Percentiles rank a stretch among this genome's conserved stretches.
These are phyloP conservation scores for Ulota crispa DNA, from an alignment of 225 moss, liverwort and hornwort genomes.

Conservation along the genomic window DNA sequence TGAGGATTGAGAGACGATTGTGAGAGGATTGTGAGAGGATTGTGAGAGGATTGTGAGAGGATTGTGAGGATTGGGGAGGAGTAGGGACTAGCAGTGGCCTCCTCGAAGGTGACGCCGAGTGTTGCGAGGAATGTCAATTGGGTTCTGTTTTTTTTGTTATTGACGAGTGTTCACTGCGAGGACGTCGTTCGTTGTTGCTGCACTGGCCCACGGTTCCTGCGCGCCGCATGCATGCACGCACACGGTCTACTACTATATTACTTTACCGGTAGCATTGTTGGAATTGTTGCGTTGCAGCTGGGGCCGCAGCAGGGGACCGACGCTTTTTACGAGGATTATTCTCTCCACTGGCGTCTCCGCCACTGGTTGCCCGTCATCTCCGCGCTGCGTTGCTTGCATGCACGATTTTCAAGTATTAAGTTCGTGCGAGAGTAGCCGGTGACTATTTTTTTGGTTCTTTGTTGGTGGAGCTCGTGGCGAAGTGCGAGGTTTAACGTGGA, in stretches of 20 bases:
- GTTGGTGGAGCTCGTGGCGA: no score
- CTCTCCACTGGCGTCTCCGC: conserved; percentile 10
- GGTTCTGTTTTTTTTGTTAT: background rate
- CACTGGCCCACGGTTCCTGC: conserved; percentile 1
- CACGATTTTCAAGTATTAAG: background rate
- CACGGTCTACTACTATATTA: background rate
- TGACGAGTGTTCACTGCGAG: background rate
- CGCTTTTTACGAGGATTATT: conserved; percentile 28
- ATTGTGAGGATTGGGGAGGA: no score
- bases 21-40: no score
- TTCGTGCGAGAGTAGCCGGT: no score
- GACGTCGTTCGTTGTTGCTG: background rate
- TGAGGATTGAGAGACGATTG: no score
- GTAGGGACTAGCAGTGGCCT: no score
- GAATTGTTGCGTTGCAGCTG: background rate
- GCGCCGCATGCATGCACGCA: conserved; percentile 20
- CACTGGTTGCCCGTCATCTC: conserved; percentile 24
- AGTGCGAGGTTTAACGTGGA: background rate
- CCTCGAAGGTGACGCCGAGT: background rate
- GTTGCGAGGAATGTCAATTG: background rate
- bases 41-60: no score
- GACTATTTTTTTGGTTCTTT: no score
- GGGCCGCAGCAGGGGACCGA: background rate
- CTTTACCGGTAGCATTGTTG: background rate
- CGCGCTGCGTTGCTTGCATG: background rate